Base-by-base conservation (phyloP, 2,329 filamentous ascomycete genomes). In the Torrubiella hemipterigena region DNA sequence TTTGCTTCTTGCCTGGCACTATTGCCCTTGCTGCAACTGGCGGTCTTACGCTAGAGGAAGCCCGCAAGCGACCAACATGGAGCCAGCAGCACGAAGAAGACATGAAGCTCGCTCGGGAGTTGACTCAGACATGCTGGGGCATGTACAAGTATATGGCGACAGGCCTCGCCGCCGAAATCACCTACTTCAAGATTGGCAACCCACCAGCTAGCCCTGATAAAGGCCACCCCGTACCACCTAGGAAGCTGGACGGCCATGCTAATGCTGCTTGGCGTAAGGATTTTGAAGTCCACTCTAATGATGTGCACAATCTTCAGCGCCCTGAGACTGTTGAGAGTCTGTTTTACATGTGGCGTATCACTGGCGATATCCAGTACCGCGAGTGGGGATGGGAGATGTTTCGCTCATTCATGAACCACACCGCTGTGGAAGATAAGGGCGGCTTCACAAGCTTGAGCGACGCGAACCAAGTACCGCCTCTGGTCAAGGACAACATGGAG, bases 361-460 rank as follows among this genome's bases (percentile, higher is more conserved):
- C 91, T 1, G 84, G 82, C 17, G 87, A 98, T 39, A 65, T 73
- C 23, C 79, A 76, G 42, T 98, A 98, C 56, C 74, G 91, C 17
- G 77, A 95, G 47, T 96, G 89, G 89, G 91, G 91, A 11, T 98
- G 91, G 91, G 80, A 94, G 45, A 96, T 98, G 78, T 98, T 98
- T 61, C 77, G 84, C 52, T 77, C 80, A 1, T 98, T 98, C 51
- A 67, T 89, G 55, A 79, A 85, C 47, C 71, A 94, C 55, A 93
- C 84, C 1, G 74, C 81, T 6, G 80, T 94, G 3, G 67, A 73
- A 26, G 79, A 87, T 23, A 75, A 76, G 22, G 77, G 77, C 23
- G 86, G 86, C 0, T 96, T 93, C 50, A 85, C 83, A 1, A 87
- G 81, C 42, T 64, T 96, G 38, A 67, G 67, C 13, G 74, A 93